Base-by-base conservation (phyloP, 345 rosid species). In the Hibiscus trionum region DNA sequence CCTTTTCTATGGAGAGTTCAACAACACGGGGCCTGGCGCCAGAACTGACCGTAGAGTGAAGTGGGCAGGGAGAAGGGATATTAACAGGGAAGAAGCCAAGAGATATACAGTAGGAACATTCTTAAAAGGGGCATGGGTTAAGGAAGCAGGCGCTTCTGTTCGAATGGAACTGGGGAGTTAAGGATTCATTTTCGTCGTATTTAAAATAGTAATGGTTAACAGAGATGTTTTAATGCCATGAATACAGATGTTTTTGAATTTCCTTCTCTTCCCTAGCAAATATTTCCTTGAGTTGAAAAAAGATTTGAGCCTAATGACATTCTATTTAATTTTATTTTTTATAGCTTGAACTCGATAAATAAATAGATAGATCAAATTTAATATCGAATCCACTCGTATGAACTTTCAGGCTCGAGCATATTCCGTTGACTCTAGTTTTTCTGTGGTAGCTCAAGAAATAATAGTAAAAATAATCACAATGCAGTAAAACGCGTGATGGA, bases 11-110 rank as follows among this genome's bases (percentile, higher is more conserved):
- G 95, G 81, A 0, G 98, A 93, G 82, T 91, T 70, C 67, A 83
- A 83, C 52, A 93, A 93, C 69, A 72, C 75, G 1, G 97, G 97
- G 24, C 77, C 82, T 5, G 89, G 94, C 0, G 82, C 90, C 5
- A 62, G 59, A 3, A 82, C 89, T 1, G 70, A 15, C 12, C 53
- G 66, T 4, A 82, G 98, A 76, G 97, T 94, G 35, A 83, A 85
- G 37, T 94, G 98, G 98, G 78, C 80, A 11, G 97, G 98, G 1
- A 80, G 80, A 73, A 86, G 83, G 76, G 74, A 78, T 52, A 64
- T 91, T 26, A 73, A 55, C 4, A 84, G 64, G 65, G 75, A 80
- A 0, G 88, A 85, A 35, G 95, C 97, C 0, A 49, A 60, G 73
- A 85, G 84, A 53, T 94, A 70, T 74, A 87, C 96, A 0, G 89